Base-by-base conservation (phyloP, 441 rosid species). In the Rhodomyrtus psidioides region DNA sequence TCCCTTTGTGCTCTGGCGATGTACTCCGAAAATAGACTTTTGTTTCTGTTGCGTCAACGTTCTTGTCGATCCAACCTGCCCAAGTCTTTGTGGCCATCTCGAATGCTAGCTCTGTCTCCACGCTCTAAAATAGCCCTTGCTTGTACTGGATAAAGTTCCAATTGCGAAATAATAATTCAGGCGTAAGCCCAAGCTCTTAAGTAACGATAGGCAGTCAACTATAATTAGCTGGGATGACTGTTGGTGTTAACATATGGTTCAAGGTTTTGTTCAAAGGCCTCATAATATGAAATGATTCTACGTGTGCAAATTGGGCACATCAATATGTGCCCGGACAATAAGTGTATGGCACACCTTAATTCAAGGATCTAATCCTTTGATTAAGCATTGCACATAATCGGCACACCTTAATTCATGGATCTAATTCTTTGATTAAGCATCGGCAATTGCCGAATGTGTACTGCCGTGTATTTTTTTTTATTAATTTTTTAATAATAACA, bases 91-190 rank as follows among this genome's bases (percentile, higher is more conserved):
- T 88, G 54, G 89, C 92, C 81, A 58, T 88, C 57, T 87, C 59
- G 23, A 90, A 87, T 70, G 91, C 90, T 53, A 87, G 59, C 54
- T 90, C 91, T 13, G 81, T 39, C 79, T 88, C 85, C 91, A 92
- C 89, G 60, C 88, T 85, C 83, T 86, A 84, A 54, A 85, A 83
- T 81, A 89, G 82, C 56, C 87, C 87, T n/a, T n/a, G n/a, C 12
- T 85, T 60, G 84, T 89, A 87, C 55, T 84, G 88, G 84, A 89
- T 86, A 55, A 83, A 81, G 85, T 91, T 93, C 94, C 94, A 92
- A 89, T 94, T 92, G 91, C 89, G 82, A 86, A 87, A 76, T 39
- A 59, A 17, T 39, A 81, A 82, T 82, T 82, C 28, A 56, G 59
- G 15, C 46, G 30, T 6, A 23, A 21, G 51, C 39, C n/a, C 46